Evolutionary conservation across 2,329 filamentous ascomycete genomes (phyloP).

Genomic region (Domatiomyces globalis): DNA sequence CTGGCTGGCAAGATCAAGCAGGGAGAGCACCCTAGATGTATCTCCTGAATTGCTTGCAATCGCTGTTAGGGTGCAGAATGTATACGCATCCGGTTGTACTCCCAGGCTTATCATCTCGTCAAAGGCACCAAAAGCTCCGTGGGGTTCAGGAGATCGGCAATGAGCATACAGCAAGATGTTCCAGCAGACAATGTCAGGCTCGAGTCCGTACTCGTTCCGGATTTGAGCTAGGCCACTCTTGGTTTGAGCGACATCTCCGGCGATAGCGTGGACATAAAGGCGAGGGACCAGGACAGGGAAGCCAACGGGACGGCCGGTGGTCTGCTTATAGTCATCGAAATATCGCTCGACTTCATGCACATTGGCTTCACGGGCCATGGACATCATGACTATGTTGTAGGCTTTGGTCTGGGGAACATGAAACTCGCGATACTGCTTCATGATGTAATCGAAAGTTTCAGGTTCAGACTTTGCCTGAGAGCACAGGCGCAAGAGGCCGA

Average conservation of each 20-base stretch:
- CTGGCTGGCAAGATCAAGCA: conserved; percentile 51
- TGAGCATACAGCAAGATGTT: conserved; percentile 65
- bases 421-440: conserved; percentile 27
- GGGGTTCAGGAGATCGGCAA: conserved; percentile 49
- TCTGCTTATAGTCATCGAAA: conserved; percentile 29
- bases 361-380: conserved; percentile 35
- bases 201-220: conserved; percentile 37
- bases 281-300: conserved; percentile 37
- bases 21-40: conserved; percentile 49
- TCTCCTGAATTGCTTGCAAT: conserved; percentile 60
- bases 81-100: conserved; percentile 45
- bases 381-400: conserved; percentile 27
- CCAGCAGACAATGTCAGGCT: conserved; percentile 50
- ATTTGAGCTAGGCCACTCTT: conserved; percentile 51
- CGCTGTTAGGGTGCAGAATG: conserved; percentile 60
- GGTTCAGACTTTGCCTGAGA: conserved; percentile 1
- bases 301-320: conserved; percentile 25
- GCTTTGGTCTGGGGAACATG: conserved; percentile 22
- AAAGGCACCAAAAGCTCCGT: conserved; percentile 52
- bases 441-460: conserved; percentile 24
- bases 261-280: conserved; percentile 56
- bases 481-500: conserved; percentile 3
- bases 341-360: conserved; percentile 29
- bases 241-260: conserved; percentile 49
- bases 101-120: conserved; percentile 39